Evolutionary conservation across 2,329 filamentous ascomycete genomes (phyloP).

Genomic region (Fusarium sp.): DNA sequence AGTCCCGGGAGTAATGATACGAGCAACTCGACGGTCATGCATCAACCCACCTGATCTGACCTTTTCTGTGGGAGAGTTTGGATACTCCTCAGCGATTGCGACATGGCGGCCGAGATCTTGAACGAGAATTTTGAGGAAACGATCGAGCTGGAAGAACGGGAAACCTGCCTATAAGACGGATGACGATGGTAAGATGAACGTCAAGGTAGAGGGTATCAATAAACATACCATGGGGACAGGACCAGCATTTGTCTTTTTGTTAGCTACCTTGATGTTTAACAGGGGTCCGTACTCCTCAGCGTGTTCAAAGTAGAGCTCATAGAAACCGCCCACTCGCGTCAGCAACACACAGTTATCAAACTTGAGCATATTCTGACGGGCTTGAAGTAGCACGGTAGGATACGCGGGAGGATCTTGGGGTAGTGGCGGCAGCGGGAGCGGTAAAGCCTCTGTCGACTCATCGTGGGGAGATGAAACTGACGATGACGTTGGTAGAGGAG

Average conservation of each 20-base stretch:
- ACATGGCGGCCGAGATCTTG: conserved; percentile 92
- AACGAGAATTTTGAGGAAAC: conserved; percentile 91
- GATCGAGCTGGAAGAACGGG: conserved; percentile 90
- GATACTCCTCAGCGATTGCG: conserved; percentile 92
- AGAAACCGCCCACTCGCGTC: conserved; percentile 94
- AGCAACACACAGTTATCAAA: conserved; percentile 91
- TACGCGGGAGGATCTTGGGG: conserved; percentile 67
- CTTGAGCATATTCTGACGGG: conserved; percentile 86
- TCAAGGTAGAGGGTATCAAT: conserved; percentile 10
- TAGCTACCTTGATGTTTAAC: conserved; percentile 85
- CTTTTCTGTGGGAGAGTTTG: conserved; percentile 74
- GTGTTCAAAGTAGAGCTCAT: conserved; percentile 97
- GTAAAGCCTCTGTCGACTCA: conserved; percentile 17
- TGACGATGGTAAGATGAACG: conserved; percentile 25
- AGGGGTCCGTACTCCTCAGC: conserved; percentile 88
- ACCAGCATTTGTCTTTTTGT: conserved; percentile 80
- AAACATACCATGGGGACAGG: conserved; percentile 81
- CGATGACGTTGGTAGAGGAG: conserved; percentile 27
- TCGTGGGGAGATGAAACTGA: conserved; percentile 23
- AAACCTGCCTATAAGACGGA: conserved; percentile 76
- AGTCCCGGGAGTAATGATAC: conserved; percentile 93
- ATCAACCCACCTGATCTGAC: conserved; percentile 79
- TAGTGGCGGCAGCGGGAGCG: conserved; percentile 20
- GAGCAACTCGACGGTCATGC: conserved; percentile 85
- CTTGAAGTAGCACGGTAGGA: conserved; percentile 89